phyloP scores from a whole-genome alignment of 1,284 basidiomycete genomes.

The Irpex lacteus region DNA sequence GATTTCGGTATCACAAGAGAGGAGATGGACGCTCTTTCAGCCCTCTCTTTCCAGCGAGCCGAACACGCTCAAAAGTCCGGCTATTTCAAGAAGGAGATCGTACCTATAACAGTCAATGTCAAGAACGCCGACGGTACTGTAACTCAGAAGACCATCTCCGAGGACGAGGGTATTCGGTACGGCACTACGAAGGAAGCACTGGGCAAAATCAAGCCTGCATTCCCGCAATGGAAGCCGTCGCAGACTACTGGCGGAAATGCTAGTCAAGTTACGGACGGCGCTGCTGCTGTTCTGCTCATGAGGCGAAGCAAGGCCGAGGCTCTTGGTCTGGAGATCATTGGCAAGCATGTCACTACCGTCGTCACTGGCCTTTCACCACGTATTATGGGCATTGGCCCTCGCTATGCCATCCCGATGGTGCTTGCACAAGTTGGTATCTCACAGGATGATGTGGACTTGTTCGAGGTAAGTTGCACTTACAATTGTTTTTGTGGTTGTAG shows the following conservation, averaged over 20 bases:
- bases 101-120: constrained; percentile 69
- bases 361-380: constrained; percentile 75
- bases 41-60: constrained; percentile 76
- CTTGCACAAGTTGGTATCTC: constrained; percentile 64
- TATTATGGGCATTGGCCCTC: constrained; percentile 84
- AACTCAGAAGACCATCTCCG: constrained; percentile 55
- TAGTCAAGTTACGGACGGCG: constrained; percentile 85
- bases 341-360: constrained; percentile 75
- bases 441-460: constrained; percentile 77
- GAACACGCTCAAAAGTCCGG: constrained; percentile 66
- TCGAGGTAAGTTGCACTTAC: constrained; percentile 51
- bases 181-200: constrained; percentile 75
- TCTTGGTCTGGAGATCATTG: constrained; percentile 72
- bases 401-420: constrained; percentile 68
- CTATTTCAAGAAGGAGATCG: constrained; percentile 75
- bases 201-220: constrained; percentile 72
- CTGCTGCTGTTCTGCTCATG: constrained; percentile 86
- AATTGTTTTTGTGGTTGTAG: not conserved
- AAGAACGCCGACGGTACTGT: constrained; percentile 58
- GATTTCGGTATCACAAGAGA: constrained; percentile 82
- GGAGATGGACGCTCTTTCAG: constrained; percentile 85
- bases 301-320: constrained; percentile 81
- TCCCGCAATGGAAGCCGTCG: constrained; percentile 82
- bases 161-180: constrained; percentile 83
- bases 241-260: constrained; percentile 90